Evolutionary conservation across 768 basidiomycete genomes (phyloP), one percentile per base, ranked within the genome.

Genomic region (Lactifluus volemus): DNA sequence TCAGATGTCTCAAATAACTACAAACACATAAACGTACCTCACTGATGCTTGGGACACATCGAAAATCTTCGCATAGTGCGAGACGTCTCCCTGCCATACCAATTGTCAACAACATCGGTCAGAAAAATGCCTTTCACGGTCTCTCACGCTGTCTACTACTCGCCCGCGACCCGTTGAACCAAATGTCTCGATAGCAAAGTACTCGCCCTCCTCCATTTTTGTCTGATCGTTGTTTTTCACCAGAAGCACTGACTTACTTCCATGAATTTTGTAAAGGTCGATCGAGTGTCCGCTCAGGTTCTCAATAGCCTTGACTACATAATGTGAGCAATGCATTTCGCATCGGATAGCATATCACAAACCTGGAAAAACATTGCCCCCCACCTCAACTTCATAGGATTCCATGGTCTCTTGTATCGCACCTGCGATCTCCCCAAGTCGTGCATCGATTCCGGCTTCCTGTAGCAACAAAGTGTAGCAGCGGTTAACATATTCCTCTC

Each of bases 121-220:
- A 45, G 3, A 6, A 53, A 51, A 49, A 19, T 19, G 36, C 5
- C 4, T 34, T 47, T 14, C 70, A 76, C 67, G 5, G 8, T 8
- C 25, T 39, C 65, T 56, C 67, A 91, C 92, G 63, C 80, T 81
- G 68, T 98, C 96, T 15, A 91, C 79, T 21, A 97, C 91, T 29
- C 84, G 79, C 8, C 95, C 97, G 45, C 88, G 80, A 15, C 97
- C 96, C 0, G 96, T 98, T n/a, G 89, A 91, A 11, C 97, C 97
- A 72, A 99, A 99, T 1, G 97, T 99, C 73, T 99, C 97, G 58
- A 99, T 96, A 9, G 97, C 97, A 71, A 92, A 99, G 70, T 98
- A 98, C 69, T 98, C 97, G 44, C 95, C 97, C 74, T 99, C 97
- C 70, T 98, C 97, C 97, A 99, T 99, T 75, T 92, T 96, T 14